Conservation (phyloP, 768 basidiomycete genomes). For the Pulveroboletus sp. region DNA sequence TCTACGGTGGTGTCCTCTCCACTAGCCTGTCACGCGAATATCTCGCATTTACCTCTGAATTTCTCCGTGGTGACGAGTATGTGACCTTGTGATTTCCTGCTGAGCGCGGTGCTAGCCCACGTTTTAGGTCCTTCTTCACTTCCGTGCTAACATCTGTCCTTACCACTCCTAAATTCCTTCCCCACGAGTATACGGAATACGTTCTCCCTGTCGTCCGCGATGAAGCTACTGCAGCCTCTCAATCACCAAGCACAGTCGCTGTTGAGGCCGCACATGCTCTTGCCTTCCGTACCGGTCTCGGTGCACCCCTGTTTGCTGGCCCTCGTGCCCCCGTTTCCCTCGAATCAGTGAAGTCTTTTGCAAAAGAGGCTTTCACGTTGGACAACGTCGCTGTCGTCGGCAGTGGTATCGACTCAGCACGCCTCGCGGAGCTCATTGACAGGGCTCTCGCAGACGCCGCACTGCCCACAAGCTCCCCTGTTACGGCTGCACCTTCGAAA, state of each 20-base stretch:
- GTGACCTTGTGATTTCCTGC: conserved; percentile 33
- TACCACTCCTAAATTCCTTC: conserved; percentile 75
- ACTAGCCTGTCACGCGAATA: conserved; percentile 83
- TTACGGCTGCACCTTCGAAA: conserved; percentile 27
- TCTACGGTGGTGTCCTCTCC: conserved; percentile 89
- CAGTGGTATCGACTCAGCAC: conserved; percentile 72
- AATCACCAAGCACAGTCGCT: conserved; percentile 63
- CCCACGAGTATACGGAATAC: conserved; percentile 72
- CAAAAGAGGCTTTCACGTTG: conserved; percentile 66
- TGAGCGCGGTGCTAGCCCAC: background rate
- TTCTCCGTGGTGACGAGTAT: conserved; percentile 93
- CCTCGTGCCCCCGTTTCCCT: conserved; percentile 57
- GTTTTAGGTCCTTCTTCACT: conserved; percentile 76
- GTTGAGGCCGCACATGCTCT: conserved; percentile 84
- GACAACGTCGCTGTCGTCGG: conserved; percentile 84
- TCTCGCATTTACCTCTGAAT: conserved; percentile 90
- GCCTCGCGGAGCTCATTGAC: conserved; percentile 68
- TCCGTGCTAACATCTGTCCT: conserved; percentile 82
- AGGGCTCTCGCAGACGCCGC: conserved; percentile 49
- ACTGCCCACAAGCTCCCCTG: conserved; percentile 35
- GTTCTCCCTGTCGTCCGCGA: conserved; percentile 65
- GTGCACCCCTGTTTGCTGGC: conserved; percentile 83
- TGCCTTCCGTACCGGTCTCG: conserved; percentile 94
- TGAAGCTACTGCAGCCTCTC: conserved; percentile 59
- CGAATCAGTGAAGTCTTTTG: conserved; percentile 70